Base-by-base conservation (phyloP, 805 yeast genomes). In the Lipomyces yamanashiensis region DNA sequence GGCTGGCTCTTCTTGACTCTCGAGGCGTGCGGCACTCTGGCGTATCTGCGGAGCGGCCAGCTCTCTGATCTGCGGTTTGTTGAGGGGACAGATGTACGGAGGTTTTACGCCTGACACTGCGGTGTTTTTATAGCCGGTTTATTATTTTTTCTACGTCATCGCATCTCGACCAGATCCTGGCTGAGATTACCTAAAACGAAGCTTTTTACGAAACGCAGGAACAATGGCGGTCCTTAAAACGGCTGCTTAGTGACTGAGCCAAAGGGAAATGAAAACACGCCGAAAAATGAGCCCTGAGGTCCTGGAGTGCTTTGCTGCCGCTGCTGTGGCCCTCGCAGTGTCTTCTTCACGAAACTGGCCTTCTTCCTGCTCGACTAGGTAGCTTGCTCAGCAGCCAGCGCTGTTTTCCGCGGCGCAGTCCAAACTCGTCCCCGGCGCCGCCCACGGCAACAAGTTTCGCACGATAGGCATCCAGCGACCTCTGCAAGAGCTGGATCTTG, bases 401-500 rank as follows among this genome's bases (percentile, higher is more conserved):
- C 37, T 56, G 53, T 56, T 62, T 61, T 9, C 66, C 66, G 23
- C 43, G 48, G 7, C 68, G 62, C 17, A 50, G 23, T 12, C 56
- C 56, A 21, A 61, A 45, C 33, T 56, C 62, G 39, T 19, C 44
- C 17, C 36, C 33, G 12, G 49, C 62, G 21, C 58, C 53, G n/a
- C 63, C 58, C 23, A 47, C 55, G 10, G 48, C 39, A 19, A 59
- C 63, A 6, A 61, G 61, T 43, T 62, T 64, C 37, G 37, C n/a
- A 9, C 68, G 47, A 48, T 64, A 64, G 9, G 54, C 58, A 51
- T 64, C 68, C 45, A 64, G 34, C 33, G 65, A 40, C 17, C 62
- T 60, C 37, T 62, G 68, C 50, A 64, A 49, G 34, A 61, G 47
- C 58, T 62, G 62, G 47, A 58, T 54, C 34, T 58, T 55, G 33